Evolutionary conservation across 805 yeast species (phyloP).

Genomic region (baker's yeast (Saccharomyces cerevisiae)): DNA sequence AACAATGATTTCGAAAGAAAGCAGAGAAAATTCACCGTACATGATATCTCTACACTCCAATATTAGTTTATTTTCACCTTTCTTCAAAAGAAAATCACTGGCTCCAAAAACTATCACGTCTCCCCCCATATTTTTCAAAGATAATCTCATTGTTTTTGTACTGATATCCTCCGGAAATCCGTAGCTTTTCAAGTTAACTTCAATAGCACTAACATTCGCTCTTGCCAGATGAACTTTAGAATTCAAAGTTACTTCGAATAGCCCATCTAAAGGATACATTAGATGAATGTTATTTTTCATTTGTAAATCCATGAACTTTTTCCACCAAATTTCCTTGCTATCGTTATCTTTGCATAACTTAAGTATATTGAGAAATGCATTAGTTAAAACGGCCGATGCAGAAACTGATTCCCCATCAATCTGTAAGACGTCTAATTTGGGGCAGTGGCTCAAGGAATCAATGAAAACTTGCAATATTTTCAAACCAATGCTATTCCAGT

Average conservation of each 20-base stretch:
- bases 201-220: slow-evolving; percentile 18
- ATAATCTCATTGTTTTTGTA: slow-evolving; percentile 14
- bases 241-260: slow-evolving; percentile 12
- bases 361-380: slow-evolving; percentile 25
- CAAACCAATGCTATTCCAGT: slow-evolving; percentile 70
- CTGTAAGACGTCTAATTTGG: slow-evolving; percentile 11
- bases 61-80: slow-evolving; percentile 4
- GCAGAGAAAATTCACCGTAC: slow-evolving; percentile 19
- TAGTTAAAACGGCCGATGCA: slow-evolving; percentile 20
- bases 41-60: slow-evolving; percentile 16
- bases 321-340: slow-evolving; percentile 22
- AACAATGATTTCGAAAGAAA: slow-evolving; percentile 18
- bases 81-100: slow-evolving; percentile 4
- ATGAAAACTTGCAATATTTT: slow-evolving; percentile 58
- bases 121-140: slow-evolving; percentile 12
- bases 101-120: slow-evolving; percentile 10
- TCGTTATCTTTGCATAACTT: slow-evolving; percentile 11
- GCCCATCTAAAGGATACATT: slow-evolving; percentile 19
- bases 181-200: slow-evolving; percentile 10
- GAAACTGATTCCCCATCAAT: slow-evolving; percentile 24
- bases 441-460: slow-evolving; percentile 46
- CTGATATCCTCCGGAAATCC: slow-evolving; percentile 14
- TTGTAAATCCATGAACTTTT: slow-evolving; percentile 17
- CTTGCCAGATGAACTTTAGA: slow-evolving; percentile 3
- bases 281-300: slow-evolving; percentile 9